These are phyloP conservation scores for Gossypium thurberi DNA, from an alignment of 345 rosid species.

Conservation along the genomic window DNA sequence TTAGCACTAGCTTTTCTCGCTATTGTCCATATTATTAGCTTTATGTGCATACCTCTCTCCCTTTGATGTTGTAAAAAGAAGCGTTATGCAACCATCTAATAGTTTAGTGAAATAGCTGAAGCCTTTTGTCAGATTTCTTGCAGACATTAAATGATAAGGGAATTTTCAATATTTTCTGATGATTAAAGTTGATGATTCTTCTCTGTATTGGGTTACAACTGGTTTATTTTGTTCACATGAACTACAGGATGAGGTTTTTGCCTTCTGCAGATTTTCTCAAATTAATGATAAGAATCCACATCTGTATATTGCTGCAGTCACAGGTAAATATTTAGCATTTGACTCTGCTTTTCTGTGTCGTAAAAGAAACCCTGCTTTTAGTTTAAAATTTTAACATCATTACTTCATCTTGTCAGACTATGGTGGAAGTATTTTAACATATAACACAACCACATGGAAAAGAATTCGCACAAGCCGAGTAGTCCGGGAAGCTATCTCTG, in stretches of 20 bases:
- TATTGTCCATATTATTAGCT: constrained; percentile 1
- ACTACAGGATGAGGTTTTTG: constrained; percentile 73
- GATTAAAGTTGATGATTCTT: constrained; percentile 9
- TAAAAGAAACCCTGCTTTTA: neutral
- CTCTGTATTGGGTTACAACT: constrained; percentile 9
- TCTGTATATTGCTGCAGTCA: constrained; percentile 67
- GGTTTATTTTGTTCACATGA: constrained; percentile 11
- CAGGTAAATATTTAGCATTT: constrained; percentile 37
- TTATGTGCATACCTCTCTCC: neutral
- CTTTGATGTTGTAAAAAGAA: neutral
- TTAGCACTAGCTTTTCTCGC: neutral
- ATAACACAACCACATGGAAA: constrained; percentile 64
- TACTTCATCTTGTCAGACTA: constrained; percentile 31
- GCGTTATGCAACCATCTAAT: neutral
- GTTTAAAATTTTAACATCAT: constrained; percentile 2
- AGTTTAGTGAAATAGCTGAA: neutral
- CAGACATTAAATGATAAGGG: neutral
- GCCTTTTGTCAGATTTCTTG: neutral
- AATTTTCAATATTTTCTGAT: constrained; percentile 1
- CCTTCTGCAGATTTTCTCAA: constrained; percentile 69
- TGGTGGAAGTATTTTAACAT: constrained; percentile 64
- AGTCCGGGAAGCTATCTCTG: constrained; percentile 43
- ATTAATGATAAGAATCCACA: constrained; percentile 35
- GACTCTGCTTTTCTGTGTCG: neutral
- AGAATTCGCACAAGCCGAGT: constrained; percentile 51